phyloP scores from a whole-genome alignment of 306 rosid species.

The Malus orientalis region DNA sequence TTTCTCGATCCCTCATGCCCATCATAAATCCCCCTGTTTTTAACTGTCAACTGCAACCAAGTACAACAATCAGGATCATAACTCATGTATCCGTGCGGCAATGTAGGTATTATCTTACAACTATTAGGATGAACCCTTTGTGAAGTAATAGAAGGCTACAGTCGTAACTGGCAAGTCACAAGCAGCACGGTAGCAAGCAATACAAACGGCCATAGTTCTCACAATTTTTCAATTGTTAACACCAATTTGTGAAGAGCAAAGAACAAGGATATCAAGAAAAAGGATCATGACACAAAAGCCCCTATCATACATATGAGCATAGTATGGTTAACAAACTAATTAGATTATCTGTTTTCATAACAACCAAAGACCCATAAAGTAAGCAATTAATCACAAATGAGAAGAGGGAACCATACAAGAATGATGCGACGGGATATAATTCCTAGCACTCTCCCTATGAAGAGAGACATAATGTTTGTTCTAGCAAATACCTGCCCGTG shows the following conservation, averaged over 20 bases:
- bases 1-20: conserved; percentile 35
- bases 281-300: not conserved
- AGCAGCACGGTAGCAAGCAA: not conserved
- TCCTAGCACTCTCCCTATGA: not conserved
- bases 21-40: conserved; percentile 34
- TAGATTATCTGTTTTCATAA: not conserved
- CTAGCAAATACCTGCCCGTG: conserved; percentile 78
- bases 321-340: not conserved
- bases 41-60: conserved; percentile 45
- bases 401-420: not conserved
- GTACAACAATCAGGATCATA: not conserved
- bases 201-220: not conserved
- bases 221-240: not conserved
- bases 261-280: not conserved
- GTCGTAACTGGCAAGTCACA: not conserved
- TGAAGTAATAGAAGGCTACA: not conserved
- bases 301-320: not conserved
- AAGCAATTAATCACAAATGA: not conserved
- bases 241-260: not conserved
- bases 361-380: not conserved
- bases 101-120: not conserved
- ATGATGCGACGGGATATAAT: not conserved
- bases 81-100: not conserved
- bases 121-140: not conserved
- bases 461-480: conserved; percentile 2